These are phyloP conservation scores for Coemansia brasiliensis DNA, from an alignment of 192 early-diverging fungal species.

Conservation along the genomic window DNA sequence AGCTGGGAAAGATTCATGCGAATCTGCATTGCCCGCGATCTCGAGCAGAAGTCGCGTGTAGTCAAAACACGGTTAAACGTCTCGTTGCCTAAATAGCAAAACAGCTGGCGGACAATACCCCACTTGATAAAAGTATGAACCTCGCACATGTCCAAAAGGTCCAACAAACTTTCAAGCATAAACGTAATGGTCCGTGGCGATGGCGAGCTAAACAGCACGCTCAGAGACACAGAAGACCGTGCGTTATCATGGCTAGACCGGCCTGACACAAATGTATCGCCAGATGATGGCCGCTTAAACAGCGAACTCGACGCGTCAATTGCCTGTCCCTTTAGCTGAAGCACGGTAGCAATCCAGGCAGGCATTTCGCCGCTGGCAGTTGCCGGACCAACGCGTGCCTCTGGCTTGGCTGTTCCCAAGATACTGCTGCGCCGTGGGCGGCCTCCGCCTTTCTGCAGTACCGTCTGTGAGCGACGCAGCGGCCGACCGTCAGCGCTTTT, in stretches of 20 bases:
- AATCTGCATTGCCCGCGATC: constrained; percentile 80
- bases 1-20: constrained; percentile 78
- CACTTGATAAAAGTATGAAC: constrained; percentile 74
- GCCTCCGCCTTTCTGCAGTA: constrained; percentile 25
- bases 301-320: constrained; percentile 2
- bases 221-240: constrained; percentile 15
- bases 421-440: constrained; percentile 43
- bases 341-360: constrained; percentile 33
- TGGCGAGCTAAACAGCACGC: constrained; percentile 25
- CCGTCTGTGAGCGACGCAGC: constrained; percentile 44
- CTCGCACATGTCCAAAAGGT: constrained; percentile 69
- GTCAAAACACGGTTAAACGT: constrained; percentile 86
- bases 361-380: constrained; percentile 38
- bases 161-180: constrained; percentile 67
- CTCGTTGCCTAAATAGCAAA: constrained; percentile 75
- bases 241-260: constrained; percentile 30
- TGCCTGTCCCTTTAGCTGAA: constrained; percentile 13
- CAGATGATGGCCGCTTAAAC: constrained; percentile 39
- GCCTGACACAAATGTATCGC: constrained; percentile 48
- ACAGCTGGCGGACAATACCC: constrained; percentile 72
- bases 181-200: constrained; percentile 73
- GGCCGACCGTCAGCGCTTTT: constrained; percentile 50
- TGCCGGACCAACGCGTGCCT: constrained; percentile 11
- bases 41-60: constrained; percentile 70
- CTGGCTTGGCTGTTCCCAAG: constrained; percentile 9